These are phyloP conservation scores for Leptographium wingfieldii DNA, from an alignment of 2,329 filamentous ascomycete genomes.

Conservation along the genomic window DNA sequence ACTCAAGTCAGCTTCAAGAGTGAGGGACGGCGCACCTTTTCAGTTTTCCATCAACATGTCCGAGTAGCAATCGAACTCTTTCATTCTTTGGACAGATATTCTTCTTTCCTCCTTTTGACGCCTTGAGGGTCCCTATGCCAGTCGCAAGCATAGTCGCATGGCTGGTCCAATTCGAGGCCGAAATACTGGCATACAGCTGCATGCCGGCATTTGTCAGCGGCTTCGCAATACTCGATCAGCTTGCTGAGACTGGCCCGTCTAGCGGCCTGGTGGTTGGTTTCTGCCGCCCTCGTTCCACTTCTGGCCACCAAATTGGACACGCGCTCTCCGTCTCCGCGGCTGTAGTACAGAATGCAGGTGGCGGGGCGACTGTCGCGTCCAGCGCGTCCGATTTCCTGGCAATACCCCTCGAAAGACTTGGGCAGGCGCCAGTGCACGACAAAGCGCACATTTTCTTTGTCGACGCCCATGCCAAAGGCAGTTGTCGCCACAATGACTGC, in stretches of 20 bases:
- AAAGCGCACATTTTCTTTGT: conserved; percentile 89
- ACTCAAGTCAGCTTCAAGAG: neutral
- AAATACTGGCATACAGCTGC: conserved; percentile 65
- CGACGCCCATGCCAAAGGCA: conserved; percentile 95
- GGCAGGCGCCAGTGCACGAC: conserved; percentile 44
- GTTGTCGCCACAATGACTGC: conserved; percentile 92
- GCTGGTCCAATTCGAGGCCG: conserved; percentile 45
- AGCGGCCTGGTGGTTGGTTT: conserved; percentile 23
- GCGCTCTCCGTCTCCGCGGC: too few relatives aligned
- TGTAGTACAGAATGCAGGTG: conserved; percentile 43
- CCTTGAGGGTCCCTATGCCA: neutral
- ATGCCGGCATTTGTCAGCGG: conserved; percentile 61
- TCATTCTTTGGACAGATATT: neutral
- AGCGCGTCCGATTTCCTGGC: conserved; percentile 68
- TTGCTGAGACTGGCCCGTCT: conserved; percentile 51
- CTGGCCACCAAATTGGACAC: conserved; percentile 34
- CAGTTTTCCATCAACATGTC: neutral
- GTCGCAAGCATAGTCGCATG: conserved; percentile 29
- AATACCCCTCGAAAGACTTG: conserved; percentile 31
- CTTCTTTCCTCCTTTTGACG: neutral
- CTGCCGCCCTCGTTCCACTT: conserved; percentile 24
- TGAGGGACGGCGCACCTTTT: neutral
- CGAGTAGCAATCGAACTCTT: too few relatives aligned
- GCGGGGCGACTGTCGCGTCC: conserved; percentile 81
- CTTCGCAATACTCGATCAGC: conserved; percentile 73